Evolutionary conservation across 1,139 yeast species (phyloP), one percentile per base, ranked within the genome.

Genomic region (Magnusiomyces ingens): DNA sequence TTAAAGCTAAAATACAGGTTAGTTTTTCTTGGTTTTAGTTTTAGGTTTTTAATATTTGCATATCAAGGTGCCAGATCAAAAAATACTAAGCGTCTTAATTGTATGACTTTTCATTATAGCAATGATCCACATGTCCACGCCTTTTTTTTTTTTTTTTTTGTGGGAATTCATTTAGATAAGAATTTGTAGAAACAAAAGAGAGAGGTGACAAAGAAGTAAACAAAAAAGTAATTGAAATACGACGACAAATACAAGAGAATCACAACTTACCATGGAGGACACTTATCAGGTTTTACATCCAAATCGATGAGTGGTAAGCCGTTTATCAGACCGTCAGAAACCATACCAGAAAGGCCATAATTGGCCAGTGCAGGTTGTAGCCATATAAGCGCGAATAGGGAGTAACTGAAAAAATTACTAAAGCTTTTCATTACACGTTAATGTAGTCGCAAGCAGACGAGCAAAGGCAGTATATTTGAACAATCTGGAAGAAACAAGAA

Each of bases 1-100:
- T 93, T 93, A 78, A 93, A 93, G 65, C 96, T 69, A 36, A 44
- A 51, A 49, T 12, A 35, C 32, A 26, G 8, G 32, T 26, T 26
- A 35, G 13, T 42, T 48, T 44, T n/a, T n/a, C n/a, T n/a, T n/a
- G n/a, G n/a, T n/a, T n/a, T 26, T 26, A 26, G 32, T 26, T 26
- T 26, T 26, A 26, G 32, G 32, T 26, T 26, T 26, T 26, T 5
- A 26, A 5, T 26, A 26, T 26, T 26, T 26, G 32, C 32, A 26
- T 26, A 5, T 26, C 32, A 26, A 5, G 8, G 8, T 26, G 32
- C 32, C 8, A 26, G 8, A 4, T 26, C 32, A 4, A 26, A 4
- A n/a, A 4, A 26, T 8, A 26, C 32, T 26, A 26, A 26, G 32
- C 32, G 32, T 26, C 32, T 26, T 26, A 8, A 26, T 5, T 26